Conservation (phyloP, 148 eudicot species). For the Spergularia marina region DNA sequence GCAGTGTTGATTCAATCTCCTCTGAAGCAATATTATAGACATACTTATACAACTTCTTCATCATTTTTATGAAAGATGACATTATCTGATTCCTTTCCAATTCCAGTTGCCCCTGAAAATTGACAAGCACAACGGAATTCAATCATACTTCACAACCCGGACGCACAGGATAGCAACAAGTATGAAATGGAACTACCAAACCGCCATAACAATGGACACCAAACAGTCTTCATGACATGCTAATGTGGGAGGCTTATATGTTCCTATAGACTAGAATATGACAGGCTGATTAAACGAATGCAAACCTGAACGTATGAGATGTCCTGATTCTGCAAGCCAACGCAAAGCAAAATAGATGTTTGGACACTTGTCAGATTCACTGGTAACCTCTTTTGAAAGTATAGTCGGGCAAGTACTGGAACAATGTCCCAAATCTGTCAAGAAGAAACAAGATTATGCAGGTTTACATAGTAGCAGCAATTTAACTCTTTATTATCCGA, state of each 20-base stretch:
- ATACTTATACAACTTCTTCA: slow-evolving; percentile 75
- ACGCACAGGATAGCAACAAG: too few relatives aligned
- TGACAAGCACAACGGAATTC: not conserved
- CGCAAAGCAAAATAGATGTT: slow-evolving; percentile 86
- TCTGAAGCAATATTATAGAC: slow-evolving; percentile 52
- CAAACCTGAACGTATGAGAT: slow-evolving; percentile 65
- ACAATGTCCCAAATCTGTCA: slow-evolving; percentile 63
- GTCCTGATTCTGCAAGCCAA: slow-evolving; percentile 73
- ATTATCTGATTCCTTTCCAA: slow-evolving; percentile 73
- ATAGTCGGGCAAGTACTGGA: slow-evolving; percentile 45
- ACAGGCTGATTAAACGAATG: slow-evolving; percentile 14
- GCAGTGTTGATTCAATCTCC: slow-evolving; percentile 52
- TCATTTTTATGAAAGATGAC: slow-evolving; percentile 58
- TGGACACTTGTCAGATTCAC: slow-evolving; percentile 69
- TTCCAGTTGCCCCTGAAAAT: slow-evolving; percentile 65
- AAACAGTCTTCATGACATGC: not conserved
- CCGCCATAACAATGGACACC: not conserved
- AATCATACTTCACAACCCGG: not conserved
- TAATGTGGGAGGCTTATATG: not conserved
- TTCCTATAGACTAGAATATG: not conserved
- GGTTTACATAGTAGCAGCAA: not conserved
- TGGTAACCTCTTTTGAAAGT: slow-evolving; percentile 72
- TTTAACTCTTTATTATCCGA: too few relatives aligned
- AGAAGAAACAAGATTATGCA: not conserved
- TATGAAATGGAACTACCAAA: too few relatives aligned